Percentiles rank a stretch among this genome's conserved stretches.
Conservation (phyloP, 352 stramenopile genomes). For the Globisporangium alternatum region DNA sequence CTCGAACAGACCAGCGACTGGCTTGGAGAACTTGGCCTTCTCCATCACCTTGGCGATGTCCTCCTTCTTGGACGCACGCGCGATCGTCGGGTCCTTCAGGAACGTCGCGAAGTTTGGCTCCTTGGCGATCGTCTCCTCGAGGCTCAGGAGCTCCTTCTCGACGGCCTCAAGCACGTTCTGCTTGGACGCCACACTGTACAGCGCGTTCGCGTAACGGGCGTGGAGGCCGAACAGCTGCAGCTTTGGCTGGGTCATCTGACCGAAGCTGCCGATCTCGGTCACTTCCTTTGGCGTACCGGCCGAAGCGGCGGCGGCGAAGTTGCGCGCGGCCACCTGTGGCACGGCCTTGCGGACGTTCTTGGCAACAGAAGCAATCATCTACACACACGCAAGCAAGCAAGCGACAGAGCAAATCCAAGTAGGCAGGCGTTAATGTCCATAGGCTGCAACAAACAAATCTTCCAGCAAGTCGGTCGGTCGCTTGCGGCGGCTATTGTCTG, state of each 20-base stretch:
- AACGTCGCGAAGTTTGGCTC: conserved; percentile 91
- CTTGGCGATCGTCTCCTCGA: conserved; percentile 79
- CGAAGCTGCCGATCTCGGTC: conserved; percentile 70
- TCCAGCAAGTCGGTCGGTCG: background rate
- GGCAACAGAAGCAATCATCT: conserved; percentile 74
- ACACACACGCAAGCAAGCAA: background rate
- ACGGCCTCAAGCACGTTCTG: conserved; percentile 77
- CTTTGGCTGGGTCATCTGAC: conserved; percentile 83
- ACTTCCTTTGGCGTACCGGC: conserved; percentile 39
- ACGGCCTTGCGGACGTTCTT: conserved; percentile 60
- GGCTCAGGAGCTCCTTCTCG: conserved; percentile 87
- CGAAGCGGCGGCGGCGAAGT: conserved; percentile 33
- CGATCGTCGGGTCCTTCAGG: conserved; percentile 96
- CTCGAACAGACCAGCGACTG: conserved; percentile 95
- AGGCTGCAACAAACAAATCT: background rate
- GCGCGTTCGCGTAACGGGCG: conserved; percentile 96
- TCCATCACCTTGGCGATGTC: conserved; percentile 90
- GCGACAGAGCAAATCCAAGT: background rate
- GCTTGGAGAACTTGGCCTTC: conserved; percentile 90
- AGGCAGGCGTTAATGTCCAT: background rate
- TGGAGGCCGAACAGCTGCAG: conserved; percentile 96
- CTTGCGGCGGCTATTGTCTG: background rate
- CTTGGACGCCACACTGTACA: conserved; percentile 94
- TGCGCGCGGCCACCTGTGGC: conserved; percentile 32
- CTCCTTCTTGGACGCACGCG: conserved; percentile 92